Evolutionary conservation across 441 rosid genomes (phyloP), one percentile per base, ranked within the genome.

Genomic region (Sinapis alba): DNA sequence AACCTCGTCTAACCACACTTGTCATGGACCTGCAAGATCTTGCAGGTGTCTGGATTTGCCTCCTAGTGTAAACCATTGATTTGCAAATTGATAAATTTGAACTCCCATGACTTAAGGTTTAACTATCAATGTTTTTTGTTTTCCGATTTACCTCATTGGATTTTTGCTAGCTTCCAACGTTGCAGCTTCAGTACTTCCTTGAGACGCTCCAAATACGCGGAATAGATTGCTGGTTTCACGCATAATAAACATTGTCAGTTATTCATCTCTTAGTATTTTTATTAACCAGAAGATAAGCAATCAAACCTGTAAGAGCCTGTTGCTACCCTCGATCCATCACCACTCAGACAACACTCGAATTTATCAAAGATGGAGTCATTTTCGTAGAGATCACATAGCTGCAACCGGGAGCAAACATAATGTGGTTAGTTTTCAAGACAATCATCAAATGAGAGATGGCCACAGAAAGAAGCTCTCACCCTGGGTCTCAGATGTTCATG

Each of bases 281-380:
- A 36, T 12, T 34, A 4, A 70, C 24, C 45, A 41, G 32, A 28
- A 47, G 75, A 69, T 32, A 62, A 72, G 30, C 34, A 78, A 68
- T 45, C 65, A 63, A 47, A 90, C 93, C 96, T 87, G 90, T 90
- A 90, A 62, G 96, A 90, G 72, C 96, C 96, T 12, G 93, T 88
- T 30, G 96, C 93, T 75, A 87, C 87, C 65, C 90, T 84, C 57
- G 58, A 61, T 70, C 93, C 95, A 72, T 87, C 91, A 50, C 93
- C 90, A 68, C 96, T 90, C 58, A 90, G 68, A 76, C 93, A 90
- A 74, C 93, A 90, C 83, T 90, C 95, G 12, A 90, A 90, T 76
- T 90, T 90, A 80, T 90, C 95, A 73, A 90, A 90, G 81, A 90
- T 88, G 13, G 93, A 90, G 80, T 89, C 94, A 61, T 87, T 90